Evolutionary conservation across 176 grass and related monocot genomes (phyloP), one percentile per base, ranked within the genome.

Genomic region (Cenchrus americanus): DNA sequence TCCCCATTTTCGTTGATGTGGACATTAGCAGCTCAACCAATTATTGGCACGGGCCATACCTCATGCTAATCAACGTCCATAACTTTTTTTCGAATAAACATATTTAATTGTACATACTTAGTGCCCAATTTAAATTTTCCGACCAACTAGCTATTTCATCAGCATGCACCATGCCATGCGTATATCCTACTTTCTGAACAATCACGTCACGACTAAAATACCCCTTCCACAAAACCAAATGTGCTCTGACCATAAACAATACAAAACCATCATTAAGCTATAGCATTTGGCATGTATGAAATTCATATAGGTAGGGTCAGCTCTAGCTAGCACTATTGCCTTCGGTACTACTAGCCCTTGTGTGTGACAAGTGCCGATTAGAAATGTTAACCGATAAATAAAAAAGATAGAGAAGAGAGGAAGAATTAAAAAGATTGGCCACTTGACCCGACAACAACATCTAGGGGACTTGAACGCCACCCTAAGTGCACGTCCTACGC

Each of bases 371-470:
- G 64, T 69, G 78, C 76, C 14, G 40, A 82, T 78, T n/a, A 66
- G 22, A 21, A 51, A 68, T 59, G 48, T 10, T 59, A 11, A 27
- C 1, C 0, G 27, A 59, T 12, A 62, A 71, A 71, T 71, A 42
- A 37, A 42, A 22, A 62, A 55, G 7, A 17, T 4, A 40, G 17
- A 19, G 5, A 7, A 7, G 46, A n/a, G 12, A 37, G 34, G 32
- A 32, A 30, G 17, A 55, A 1, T 27, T 58, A 55, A 87, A 27
- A 62, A 44, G 4, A 24, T 37, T 22, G 6, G 24, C 77, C 83
- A 86, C 79, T 86, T 86, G 84, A 61, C 27, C 79, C 84, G 79
- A 86, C 88, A 86, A 78, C 66, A 83, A 73, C 88, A 90, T 86
- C 80, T 83, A 74, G 80, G 79, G 84, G 74, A 51, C 88, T 86